These are phyloP conservation scores for Harringtonia aguacate DNA, from an alignment of 2,329 filamentous ascomycete genomes.

Conservation along the genomic window DNA sequence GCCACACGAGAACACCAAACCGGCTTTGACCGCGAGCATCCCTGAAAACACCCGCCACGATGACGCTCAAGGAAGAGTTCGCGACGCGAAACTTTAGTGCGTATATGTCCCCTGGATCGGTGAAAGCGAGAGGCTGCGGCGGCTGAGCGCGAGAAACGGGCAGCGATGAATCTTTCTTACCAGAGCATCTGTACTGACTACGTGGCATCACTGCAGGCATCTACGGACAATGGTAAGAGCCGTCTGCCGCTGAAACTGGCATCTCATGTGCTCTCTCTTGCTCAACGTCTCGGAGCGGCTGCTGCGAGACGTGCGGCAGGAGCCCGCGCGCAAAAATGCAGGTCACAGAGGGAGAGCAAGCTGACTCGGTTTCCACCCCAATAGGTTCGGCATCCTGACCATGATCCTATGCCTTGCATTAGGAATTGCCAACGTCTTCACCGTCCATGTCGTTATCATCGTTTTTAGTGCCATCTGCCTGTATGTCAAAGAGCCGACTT, in stretches of 20 bases:
- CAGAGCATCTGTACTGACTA: slow-evolving; percentile 7
- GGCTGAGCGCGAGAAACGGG: neutral
- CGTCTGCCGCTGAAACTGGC: too few relatives aligned
- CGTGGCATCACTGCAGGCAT: slow-evolving; percentile 39
- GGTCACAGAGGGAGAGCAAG: neutral
- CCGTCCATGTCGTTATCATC: slow-evolving; percentile 35
- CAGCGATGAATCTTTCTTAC: too few relatives aligned
- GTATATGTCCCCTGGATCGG: slow-evolving; percentile 3
- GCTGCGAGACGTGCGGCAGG: neutral
- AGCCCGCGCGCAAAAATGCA: neutral
- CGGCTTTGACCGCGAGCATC: too few relatives aligned
- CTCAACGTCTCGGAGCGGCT: neutral
- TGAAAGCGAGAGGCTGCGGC: slow-evolving; percentile 2
- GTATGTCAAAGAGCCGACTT: slow-evolving; percentile 38
- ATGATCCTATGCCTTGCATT: slow-evolving; percentile 62
- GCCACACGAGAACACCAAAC: too few relatives aligned
- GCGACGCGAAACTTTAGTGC: slow-evolving; percentile 64
- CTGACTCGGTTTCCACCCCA: neutral
- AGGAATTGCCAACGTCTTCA: slow-evolving; percentile 58
- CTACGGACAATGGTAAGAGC: slow-evolving; percentile 67
- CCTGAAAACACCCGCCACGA: slow-evolving; percentile 1
- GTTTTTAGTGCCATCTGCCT: slow-evolving; percentile 42
- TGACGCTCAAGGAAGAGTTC: slow-evolving; percentile 59
- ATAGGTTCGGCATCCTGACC: slow-evolving; percentile 58
- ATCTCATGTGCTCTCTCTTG: too few relatives aligned